phyloP scores from a whole-genome alignment of 2,329 filamentous ascomycete species.

The Fusarium piperis region DNA sequence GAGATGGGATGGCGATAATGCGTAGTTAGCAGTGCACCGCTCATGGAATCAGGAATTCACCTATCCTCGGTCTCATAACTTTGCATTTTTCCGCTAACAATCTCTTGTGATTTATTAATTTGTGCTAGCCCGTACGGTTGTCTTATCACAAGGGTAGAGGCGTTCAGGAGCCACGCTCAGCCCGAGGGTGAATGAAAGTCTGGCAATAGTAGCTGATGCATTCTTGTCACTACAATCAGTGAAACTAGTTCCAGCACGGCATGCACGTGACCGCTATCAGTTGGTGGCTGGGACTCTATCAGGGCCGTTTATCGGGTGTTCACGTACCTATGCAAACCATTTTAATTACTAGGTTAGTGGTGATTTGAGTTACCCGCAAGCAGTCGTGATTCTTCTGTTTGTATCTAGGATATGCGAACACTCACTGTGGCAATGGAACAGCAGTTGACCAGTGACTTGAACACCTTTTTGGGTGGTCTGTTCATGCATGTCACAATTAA shows the following conservation, averaged over 20 bases:
- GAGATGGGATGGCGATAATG: not conserved
- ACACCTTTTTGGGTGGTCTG: too few relatives aligned
- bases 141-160: not conserved
- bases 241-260: not conserved
- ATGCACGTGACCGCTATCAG: not conserved
- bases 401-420: not conserved
- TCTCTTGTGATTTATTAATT: not conserved
- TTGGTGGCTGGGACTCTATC: not conserved
- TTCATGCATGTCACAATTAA: not conserved
- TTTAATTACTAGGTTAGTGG: not conserved
- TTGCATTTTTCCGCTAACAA: not conserved
- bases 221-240: not conserved
- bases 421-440: not conserved
- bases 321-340: not conserved
- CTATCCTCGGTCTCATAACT: not conserved
- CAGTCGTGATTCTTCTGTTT: fast-evolving
- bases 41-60: not conserved
- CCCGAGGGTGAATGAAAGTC: not conserved
- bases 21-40: not conserved
- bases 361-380: not conserved
- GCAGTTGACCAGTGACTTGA: not conserved
- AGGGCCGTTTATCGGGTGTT: not conserved
- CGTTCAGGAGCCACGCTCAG: not conserved
- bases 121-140: not conserved
- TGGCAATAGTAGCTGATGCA: not conserved